Evolutionary conservation across 257 asterid species (phyloP).

Genomic region (Voacanga thouarsii): DNA sequence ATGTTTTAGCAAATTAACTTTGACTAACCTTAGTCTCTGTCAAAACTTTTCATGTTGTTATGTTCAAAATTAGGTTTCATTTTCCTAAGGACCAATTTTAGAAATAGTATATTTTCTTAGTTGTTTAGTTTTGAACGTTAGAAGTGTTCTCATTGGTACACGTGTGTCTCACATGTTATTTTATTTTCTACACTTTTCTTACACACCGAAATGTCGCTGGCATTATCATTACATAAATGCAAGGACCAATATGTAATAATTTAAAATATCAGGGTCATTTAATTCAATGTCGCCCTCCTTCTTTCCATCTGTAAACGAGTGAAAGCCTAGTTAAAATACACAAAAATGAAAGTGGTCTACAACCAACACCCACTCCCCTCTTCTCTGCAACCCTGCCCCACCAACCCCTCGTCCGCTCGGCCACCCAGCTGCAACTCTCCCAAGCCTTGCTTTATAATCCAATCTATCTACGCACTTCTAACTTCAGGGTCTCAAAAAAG

Average conservation of each 20-base stretch:
- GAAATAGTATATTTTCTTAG: no score
- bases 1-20: no score
- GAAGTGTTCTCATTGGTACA: slow-evolving; percentile 23
- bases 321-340: slow-evolving; percentile 6
- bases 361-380: slow-evolving; percentile 34
- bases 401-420: not conserved
- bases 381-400: slow-evolving; percentile 2
- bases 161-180: slow-evolving; percentile 35
- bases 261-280: slow-evolving; percentile 9
- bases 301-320: slow-evolving; percentile 38
- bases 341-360: slow-evolving; percentile 51
- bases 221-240: slow-evolving; percentile 37
- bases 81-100: not conserved
- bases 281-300: not conserved
- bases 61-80: not conserved
- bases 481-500: slow-evolving; percentile 39
- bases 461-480: slow-evolving; percentile 27
- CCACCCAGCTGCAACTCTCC: not conserved
- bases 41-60: not conserved
- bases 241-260: slow-evolving; percentile 11
- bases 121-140: not conserved
- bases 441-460: slow-evolving; percentile 42
- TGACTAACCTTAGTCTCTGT: not conserved
- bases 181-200: slow-evolving; percentile 9
- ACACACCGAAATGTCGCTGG: slow-evolving; percentile 37